Evolutionary conservation across 257 asterid genomes (phyloP).

Genomic region (Petunia axillaris): DNA sequence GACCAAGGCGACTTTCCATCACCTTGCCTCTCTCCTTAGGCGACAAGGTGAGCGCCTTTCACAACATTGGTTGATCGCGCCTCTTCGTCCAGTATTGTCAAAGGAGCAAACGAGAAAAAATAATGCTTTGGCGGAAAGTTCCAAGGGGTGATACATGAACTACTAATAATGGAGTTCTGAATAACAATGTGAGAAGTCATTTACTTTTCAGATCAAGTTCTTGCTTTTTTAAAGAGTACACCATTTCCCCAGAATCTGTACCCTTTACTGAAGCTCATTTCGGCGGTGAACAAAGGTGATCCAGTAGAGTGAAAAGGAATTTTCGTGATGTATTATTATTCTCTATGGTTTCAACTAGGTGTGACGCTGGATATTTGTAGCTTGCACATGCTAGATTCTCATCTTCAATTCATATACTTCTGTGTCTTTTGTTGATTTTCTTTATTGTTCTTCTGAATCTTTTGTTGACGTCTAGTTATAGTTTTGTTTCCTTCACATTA

Average conservation of each 20-base stretch:
- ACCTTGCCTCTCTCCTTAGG: too few relatives aligned
- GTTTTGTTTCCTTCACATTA: neutral
- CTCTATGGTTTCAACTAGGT: neutral
- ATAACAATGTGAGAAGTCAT: neutral
- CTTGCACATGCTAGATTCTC: neutral
- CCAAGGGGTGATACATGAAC: neutral
- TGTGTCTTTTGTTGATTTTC: neutral
- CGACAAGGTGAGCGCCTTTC: too few relatives aligned
- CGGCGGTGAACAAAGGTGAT: neutral
- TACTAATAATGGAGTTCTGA: neutral
- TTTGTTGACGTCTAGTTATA: constrained; percentile 1
- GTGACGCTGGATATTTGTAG: neutral
- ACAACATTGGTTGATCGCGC: neutral
- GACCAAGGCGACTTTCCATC: too few relatives aligned
- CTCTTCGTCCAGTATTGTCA: neutral
- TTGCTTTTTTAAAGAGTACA: neutral
- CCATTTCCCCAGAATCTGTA: neutral
- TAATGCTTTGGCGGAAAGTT: neutral
- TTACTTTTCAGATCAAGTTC: neutral
- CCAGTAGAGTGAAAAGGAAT: neutral
- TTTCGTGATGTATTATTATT: neutral
- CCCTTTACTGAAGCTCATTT: neutral
- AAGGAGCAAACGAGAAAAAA: neutral
- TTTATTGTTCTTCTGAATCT: neutral
- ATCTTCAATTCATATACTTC: neutral